Base-by-base conservation (phyloP, 441 rosid genomes). In the Melianthus villosus region DNA sequence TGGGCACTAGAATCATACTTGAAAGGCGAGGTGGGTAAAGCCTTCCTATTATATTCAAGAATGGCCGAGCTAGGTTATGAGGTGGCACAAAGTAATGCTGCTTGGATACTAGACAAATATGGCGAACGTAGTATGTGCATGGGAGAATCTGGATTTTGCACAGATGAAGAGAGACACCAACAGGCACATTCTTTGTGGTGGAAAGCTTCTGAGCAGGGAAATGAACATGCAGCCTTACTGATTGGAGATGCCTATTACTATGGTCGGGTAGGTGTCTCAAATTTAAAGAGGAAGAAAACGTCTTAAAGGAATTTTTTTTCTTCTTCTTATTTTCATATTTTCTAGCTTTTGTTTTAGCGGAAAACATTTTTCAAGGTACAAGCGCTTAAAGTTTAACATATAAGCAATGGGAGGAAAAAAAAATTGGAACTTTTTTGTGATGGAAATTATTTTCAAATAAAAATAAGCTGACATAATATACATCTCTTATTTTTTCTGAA, bases 171-270 rank as follows among this genome's bases (percentile, higher is more conserved):
- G 63, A 81, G 84, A 54, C 96, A 85, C 64, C 84, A 79, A 44
- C 72, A 87, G 34, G 89, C 96, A 17, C 94, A 85, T 69, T 73
- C 82, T 44, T 59, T 91, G 54, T 91, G 99, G 99, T 85, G 94
- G 96, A 87, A 85, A 61, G 94, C 99, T 66, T 82, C 96, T 12
- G 93, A 91, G 67, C 99, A 85, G 72, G 99, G 99, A 16, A 91
- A 91, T 52, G 96, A 85, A 50, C 96, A 91, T 63, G 99, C 99
- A 38, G 99, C 99, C 34, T 73, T 91, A 48, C 77, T 82, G 56
- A 82, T 91, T 48, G 99, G 99, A 30, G 99, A 91, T 72, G 99
- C 99, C 27, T 85, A 91, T 65, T 91, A 91, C 67, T 85, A 85
- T 38, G 99, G 99, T 9, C 75, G 87, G 75, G 96, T 89, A 60